Conservation (phyloP, 2,329 filamentous ascomycete species). For the Calonectria pteridis region DNA sequence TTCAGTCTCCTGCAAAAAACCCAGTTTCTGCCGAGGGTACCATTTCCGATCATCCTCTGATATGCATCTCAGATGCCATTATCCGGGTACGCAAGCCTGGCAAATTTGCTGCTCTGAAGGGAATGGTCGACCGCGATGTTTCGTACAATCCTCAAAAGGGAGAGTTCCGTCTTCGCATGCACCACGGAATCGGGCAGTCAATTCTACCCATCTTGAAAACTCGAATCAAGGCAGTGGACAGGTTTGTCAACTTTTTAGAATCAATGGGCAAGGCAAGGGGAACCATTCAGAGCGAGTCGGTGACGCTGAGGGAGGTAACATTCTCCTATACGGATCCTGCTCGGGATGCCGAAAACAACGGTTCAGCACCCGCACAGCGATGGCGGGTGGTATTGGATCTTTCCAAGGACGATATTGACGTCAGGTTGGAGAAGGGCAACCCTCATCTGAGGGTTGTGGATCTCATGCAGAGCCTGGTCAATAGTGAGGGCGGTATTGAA, state of each 20-base stretch:
- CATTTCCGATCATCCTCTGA: slow-evolving; percentile 42
- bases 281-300: slow-evolving; percentile 68
- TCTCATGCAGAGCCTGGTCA: slow-evolving; percentile 69
- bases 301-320: slow-evolving; percentile 72
- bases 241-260: slow-evolving; percentile 77
- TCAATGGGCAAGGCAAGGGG: slow-evolving; percentile 70
- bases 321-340: slow-evolving; percentile 72
- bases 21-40: slow-evolving; percentile 24
- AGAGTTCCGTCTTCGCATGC: slow-evolving; percentile 72
- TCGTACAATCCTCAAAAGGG: slow-evolving; percentile 71
- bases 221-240: slow-evolving; percentile 75
- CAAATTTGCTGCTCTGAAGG: slow-evolving; percentile 67
- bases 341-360: slow-evolving; percentile 12
- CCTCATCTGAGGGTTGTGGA: slow-evolving; percentile 76
- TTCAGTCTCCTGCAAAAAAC: slow-evolving; percentile 46
- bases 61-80: slow-evolving; percentile 64
- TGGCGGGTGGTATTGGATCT: slow-evolving; percentile 73
- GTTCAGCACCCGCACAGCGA: slow-evolving; percentile 35
- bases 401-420: slow-evolving; percentile 62
- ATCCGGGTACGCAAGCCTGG: slow-evolving; percentile 65
- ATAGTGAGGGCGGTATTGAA: slow-evolving; percentile 65
- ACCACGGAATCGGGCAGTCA: slow-evolving; percentile 68
- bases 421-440: slow-evolving; percentile 72
- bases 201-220: slow-evolving; percentile 70
- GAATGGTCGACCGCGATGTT: slow-evolving; percentile 71